Base-by-base conservation (phyloP, 495 filamentous ascomycete genomes). In the Hypoxylon lenormandii region DNA sequence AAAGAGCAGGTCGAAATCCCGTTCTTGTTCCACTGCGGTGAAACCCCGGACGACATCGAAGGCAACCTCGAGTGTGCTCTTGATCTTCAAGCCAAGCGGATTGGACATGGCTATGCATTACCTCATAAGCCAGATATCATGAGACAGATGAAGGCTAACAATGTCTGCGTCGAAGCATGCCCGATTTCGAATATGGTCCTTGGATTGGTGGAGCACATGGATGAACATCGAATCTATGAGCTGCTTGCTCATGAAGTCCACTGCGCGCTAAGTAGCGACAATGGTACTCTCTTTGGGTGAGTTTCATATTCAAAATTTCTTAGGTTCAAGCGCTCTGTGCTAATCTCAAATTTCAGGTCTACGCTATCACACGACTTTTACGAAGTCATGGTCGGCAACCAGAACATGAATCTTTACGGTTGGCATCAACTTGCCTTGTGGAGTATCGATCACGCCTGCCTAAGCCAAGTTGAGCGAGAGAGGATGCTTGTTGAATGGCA, bases 21-120 rank as follows among this genome's bases (percentile, higher is more conserved):
- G 0, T 96, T 97, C 77, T 88, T 95, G 68, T 95, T 98, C 77
- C 95, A 98, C 72, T 96, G 94, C 47, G 95, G 93, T 26, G 93
- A 97, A 78, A 92, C 89, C 18, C 85, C 95, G 0, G 90, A 93
- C 23, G 81, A 84, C n/a, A 87, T 89, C 4, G 93, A 97, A 68
- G 86, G 90, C 30, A 97, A 97, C 70, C 84, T 97, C 2, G 90
- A 94, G 67, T 93, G 97, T 75, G 93, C 93, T 0, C 86, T 97
- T 16, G 80, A 96, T 6, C 85, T 98, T 8, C 89, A 90, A 10
- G 89, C 92, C 0, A 89, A 92, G 60, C 87, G 95, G 13, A 94
- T 98, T 28, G 94, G 94, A 0, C 93, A 97, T 66, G 95, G 91
- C n/a, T 96, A 92, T 70, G 93, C 91, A 0, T 81, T 98, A 6